Evolutionary conservation across 2,329 filamentous ascomycete genomes (phyloP), one percentile per base, ranked within the genome.

Genomic region (Trichoderma pleuroti): DNA sequence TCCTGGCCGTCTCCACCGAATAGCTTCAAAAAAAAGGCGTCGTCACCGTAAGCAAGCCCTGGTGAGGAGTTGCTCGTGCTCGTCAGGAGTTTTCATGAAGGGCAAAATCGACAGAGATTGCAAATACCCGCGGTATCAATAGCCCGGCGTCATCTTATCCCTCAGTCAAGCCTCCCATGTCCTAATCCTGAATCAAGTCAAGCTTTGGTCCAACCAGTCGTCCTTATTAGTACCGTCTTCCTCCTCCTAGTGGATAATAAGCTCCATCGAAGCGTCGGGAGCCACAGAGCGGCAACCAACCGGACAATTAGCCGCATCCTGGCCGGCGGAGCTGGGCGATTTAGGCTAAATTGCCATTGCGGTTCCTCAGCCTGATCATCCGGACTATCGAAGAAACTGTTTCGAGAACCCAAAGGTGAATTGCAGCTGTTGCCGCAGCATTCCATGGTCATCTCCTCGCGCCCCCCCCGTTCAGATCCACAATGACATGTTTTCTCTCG

Each of bases 281-380:
- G 39, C 67, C 52, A 56, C 39, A 42, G 59, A 56, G 67, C 59
- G 42, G 59, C 67, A 63, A 57, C 67, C 67, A 70, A 70, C 67
- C 67, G 67, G 60, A 70, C 67, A 70, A 70, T 70, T 70, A 70
- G 67, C 67, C 67, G 67, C 59, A 62, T 63, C 59, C 57, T 70
- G 46, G 57, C 46, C 36, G 30, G 67, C 34, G 67, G 67, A 57
- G 57, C 46, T 30, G 11, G 21, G 21, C 10, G 18, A 69, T 62
- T 70, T 46, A 70, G 67, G 67, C 67, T 70, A 70, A 70, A 70
- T 63, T 24, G 54, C 54, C 24, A 42, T 39, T 16, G 21, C 16
- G 24, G 21, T 62, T 54, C 57, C 67, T 63, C 67, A 70, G 67
- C 46, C 59, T 63, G 59, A 70, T 70, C 67, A 70, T 18, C 57